Percentiles rank a stretch among this genome's conserved stretches.
phyloP scores from a whole-genome alignment of 371 early-diverging fungal genomes.

The Caulochytrium protostelioides region DNA sequence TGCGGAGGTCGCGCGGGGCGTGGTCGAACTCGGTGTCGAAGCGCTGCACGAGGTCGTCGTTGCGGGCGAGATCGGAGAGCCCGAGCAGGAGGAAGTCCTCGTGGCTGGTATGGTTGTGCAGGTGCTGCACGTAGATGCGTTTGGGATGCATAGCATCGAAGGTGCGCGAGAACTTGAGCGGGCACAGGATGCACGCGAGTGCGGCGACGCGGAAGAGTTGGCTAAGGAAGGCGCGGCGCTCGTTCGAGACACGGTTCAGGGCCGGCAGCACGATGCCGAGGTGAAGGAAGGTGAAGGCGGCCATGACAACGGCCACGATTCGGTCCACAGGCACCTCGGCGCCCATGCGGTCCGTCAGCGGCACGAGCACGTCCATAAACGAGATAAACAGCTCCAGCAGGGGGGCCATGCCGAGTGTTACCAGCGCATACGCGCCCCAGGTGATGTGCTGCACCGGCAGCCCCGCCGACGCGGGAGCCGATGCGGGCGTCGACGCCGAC shows the following conservation, averaged over 20 bases:
- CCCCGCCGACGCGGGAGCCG: no score
- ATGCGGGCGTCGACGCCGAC: no score
- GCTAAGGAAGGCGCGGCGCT: conserved; percentile 14
- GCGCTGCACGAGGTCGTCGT: conserved; percentile 15
- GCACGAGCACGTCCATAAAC: conserved; percentile 43
- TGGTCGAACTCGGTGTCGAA: conserved; percentile 22
- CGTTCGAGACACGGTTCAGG: conserved; percentile 26
- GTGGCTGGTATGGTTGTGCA: conserved; percentile 38
- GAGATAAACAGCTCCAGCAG: conserved; percentile 16
- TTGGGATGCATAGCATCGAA: conserved; percentile 44
- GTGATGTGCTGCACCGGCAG: no score
- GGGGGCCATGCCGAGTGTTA: conserved; percentile 16
- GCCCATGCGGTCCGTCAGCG: conserved; percentile 51
- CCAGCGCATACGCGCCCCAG: conserved; percentile 7
- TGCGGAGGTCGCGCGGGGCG: conserved; percentile 12
- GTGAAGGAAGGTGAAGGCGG: conserved; percentile 25
- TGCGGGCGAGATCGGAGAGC: conserved; percentile 37
- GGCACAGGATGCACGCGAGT: no score
- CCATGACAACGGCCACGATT: conserved; percentile 38
- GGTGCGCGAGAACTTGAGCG: no score
- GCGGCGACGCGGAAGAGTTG: no score
- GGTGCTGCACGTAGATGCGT: conserved; percentile 36
- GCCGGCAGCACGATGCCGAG: conserved; percentile 31
- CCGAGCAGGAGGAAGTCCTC: conserved; percentile 32
- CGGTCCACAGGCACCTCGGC: conserved; percentile 41